phyloP scores from a whole-genome alignment of 2,329 filamentous ascomycete genomes.

The Xylariaceae sp. region DNA sequence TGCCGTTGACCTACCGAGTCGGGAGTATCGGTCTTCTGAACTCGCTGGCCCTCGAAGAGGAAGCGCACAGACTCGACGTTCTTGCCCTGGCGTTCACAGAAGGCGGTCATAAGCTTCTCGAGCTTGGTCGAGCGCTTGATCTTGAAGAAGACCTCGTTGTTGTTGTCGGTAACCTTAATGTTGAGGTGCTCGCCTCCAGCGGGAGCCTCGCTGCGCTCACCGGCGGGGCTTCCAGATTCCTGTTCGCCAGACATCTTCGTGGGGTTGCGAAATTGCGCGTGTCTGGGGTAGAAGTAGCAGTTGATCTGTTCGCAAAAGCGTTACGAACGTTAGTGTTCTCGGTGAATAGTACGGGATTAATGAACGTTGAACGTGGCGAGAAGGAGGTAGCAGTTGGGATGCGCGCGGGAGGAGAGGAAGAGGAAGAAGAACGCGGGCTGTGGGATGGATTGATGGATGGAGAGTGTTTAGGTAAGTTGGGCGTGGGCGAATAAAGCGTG shows the following conservation, averaged over 20 bases:
- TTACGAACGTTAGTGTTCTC: too few species aligned
- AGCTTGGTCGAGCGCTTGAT: constrained; percentile 96
- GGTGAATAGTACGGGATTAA: not conserved
- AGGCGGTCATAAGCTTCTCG: constrained; percentile 97
- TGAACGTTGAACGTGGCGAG: not conserved
- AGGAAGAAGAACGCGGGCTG: not conserved
- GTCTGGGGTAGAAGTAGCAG: not conserved
- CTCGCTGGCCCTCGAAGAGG: constrained; percentile 90
- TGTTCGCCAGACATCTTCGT: constrained; percentile 46
- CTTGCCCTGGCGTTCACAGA: constrained; percentile 95
- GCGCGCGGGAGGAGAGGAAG: not conserved
- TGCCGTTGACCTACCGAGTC: constrained; percentile 67
- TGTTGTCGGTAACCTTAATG: constrained; percentile 99
- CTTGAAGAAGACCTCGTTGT: constrained; percentile 99
- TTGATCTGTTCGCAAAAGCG: not conserved
- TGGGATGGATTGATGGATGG: not conserved
- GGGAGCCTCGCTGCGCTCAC: constrained; percentile 38
- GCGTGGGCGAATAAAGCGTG: not conserved
- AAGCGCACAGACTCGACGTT: constrained; percentile 79
- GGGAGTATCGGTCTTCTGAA: constrained; percentile 82
- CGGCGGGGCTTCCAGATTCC: constrained; percentile 45
- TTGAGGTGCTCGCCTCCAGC: constrained; percentile 73
- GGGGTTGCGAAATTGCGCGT: not conserved
- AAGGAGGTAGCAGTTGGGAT: constrained; percentile 27
- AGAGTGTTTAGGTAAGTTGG: not conserved